Percentiles rank a stretch among this genome's conserved stretches.
phyloP scores from a whole-genome alignment of 768 basidiomycete species.

The Dacryopinax primogenitus region DNA sequence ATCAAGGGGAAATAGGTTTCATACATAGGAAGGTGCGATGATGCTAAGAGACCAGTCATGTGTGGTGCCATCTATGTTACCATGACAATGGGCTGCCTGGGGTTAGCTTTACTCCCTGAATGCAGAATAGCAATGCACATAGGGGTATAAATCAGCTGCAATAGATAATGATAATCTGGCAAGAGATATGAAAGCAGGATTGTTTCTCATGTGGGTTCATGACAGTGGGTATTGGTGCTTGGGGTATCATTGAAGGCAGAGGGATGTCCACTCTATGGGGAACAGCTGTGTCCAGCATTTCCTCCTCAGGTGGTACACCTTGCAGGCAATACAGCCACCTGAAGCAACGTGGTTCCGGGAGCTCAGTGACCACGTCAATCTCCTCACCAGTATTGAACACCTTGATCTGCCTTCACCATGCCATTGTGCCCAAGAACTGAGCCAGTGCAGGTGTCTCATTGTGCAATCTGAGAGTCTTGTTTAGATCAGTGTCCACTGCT shows the following conservation, averaged over 20 bases:
- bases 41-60: slow-evolving; percentile 39
- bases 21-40: slow-evolving; percentile 37
- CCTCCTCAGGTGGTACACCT: background rate
- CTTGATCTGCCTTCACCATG: slow-evolving; percentile 34
- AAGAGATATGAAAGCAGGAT: slow-evolving; percentile 36
- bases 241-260: background rate
- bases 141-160: slow-evolving; percentile 35
- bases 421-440: slow-evolving; percentile 36
- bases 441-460: slow-evolving; percentile 40
- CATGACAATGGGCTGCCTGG: slow-evolving; percentile 27
- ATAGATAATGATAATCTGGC: slow-evolving; percentile 26
- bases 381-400: slow-evolving; percentile 23
- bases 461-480: slow-evolving; percentile 36
- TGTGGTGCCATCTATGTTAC: slow-evolving; percentile 23
- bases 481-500: background rate
- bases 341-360: background rate
- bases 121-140: slow-evolving; percentile 23
- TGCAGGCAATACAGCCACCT: background rate
- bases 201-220: background rate
- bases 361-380: slow-evolving; percentile 17
- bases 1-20: slow-evolving; percentile 23
- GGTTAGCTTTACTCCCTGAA: background rate
- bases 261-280: background rate
- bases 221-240: background rate
- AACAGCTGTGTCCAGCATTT: background rate